These are phyloP conservation scores for Jamesozyma hellenica DNA, from an alignment of 805 yeast genomes.

Conservation along the genomic window DNA sequence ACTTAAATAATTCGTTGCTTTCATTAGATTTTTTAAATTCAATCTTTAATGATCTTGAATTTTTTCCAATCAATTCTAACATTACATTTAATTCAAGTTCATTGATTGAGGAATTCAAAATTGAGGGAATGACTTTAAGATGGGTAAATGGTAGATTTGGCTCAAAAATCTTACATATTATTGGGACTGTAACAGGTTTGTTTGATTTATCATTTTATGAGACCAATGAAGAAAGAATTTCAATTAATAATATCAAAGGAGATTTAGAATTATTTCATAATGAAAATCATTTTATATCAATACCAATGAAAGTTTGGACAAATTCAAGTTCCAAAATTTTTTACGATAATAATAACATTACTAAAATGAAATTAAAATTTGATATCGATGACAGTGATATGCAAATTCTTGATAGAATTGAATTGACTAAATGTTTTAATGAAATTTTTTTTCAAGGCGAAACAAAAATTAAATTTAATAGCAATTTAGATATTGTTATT, in stretches of 20 bases:
- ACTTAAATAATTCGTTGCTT: constrained; percentile 3
- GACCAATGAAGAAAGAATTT: constrained; percentile 16
- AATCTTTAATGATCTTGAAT: constrained; percentile 12
- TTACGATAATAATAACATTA: constrained; percentile 12
- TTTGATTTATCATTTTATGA: constrained; percentile 28
- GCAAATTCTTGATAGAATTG: constrained; percentile 32
- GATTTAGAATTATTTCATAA: constrained; percentile 33
- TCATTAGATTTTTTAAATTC: constrained; percentile 11
- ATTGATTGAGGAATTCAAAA: constrained; percentile 30
- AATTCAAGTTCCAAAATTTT: constrained; percentile 31
- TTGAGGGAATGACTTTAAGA: constrained; percentile 30
- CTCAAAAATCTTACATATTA: constrained; percentile 27
- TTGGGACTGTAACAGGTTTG: constrained; percentile 31
- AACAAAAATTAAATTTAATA: constrained; percentile 21
- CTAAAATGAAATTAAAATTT: constrained; percentile 31
- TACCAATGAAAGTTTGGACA: constrained; percentile 38
- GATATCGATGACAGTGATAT: constrained; percentile 35
- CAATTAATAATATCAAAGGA: constrained; percentile 35
- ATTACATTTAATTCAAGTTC: constrained; percentile 16
- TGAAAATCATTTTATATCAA: constrained; percentile 34
- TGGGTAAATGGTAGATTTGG: constrained; percentile 26
- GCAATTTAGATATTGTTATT: constrained; percentile 18
- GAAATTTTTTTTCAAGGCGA: constrained; percentile 34
- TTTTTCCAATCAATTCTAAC: constrained; percentile 16
- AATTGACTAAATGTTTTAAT: constrained; percentile 36